Conservation (phyloP, 441 rosid species). For the Erodium chrysanthum region DNA sequence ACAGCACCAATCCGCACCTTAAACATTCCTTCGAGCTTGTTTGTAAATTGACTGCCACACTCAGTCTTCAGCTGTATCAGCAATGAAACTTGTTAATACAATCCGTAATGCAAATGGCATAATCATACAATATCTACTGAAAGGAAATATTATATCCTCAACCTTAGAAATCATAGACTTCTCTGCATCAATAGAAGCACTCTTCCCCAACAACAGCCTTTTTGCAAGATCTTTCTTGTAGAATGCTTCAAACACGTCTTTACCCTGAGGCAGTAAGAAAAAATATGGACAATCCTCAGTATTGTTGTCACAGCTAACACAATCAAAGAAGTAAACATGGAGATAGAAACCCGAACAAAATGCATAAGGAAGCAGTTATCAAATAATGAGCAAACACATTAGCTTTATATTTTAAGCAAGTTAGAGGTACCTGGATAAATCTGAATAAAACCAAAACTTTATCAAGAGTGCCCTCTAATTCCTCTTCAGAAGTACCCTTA, state of each 20-base stretch:
- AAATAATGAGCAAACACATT: neutral
- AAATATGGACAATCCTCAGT: constrained; percentile 3
- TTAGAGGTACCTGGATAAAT: constrained; percentile 79
- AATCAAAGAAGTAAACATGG: constrained; percentile 9
- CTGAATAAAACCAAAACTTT: constrained; percentile 92
- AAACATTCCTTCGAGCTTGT: constrained; percentile 99
- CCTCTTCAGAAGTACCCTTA: constrained; percentile 98
- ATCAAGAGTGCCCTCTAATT: constrained; percentile 92
- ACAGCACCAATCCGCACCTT: constrained; percentile 48
- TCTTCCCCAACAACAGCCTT: constrained; percentile 78
- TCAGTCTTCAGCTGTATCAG: constrained; percentile 83
- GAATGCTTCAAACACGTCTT: constrained; percentile 97
- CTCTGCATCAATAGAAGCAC: constrained; percentile 98
- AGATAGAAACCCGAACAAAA: neutral
- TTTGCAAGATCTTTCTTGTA: constrained; percentile 98
- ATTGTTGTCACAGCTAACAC: constrained; percentile 16
- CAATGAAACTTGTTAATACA: constrained; percentile 23
- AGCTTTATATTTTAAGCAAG: constrained; percentile 11
- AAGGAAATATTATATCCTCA: constrained; percentile 12
- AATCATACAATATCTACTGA: neutral
- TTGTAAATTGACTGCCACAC: constrained; percentile 98
- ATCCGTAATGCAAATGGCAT: constrained; percentile 6
- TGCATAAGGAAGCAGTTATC: neutral
- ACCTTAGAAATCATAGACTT: constrained; percentile 99
- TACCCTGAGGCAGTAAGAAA: constrained; percentile 47